Evolutionary conservation across 352 stramenopile species (phyloP).

Genomic region (Globisporangium abappressorium): DNA sequence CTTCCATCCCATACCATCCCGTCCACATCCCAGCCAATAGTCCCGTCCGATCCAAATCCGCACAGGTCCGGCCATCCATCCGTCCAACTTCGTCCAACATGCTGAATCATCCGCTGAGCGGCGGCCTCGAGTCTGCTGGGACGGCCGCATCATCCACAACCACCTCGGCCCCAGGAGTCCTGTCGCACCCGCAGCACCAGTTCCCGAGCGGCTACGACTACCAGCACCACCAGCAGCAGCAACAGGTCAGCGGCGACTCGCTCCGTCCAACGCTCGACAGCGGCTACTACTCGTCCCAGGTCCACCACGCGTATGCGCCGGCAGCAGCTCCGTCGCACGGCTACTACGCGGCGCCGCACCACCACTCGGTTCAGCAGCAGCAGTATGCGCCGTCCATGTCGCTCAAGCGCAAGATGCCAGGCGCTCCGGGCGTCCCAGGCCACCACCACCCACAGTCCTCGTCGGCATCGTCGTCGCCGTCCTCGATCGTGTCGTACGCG

Average conservation of each 20-base stretch:
- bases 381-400: conserved; percentile 25
- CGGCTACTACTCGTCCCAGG: conserved; percentile 30
- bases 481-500: conserved; percentile 9
- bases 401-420: conserved; percentile 42
- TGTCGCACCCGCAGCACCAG: conserved; percentile 12
- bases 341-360: conserved; percentile 13
- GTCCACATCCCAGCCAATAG: neutral
- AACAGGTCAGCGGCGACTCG: conserved; percentile 30
- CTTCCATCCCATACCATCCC: neutral
- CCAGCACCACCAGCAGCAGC: conserved; percentile 20
- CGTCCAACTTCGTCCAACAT: conserved; percentile 2
- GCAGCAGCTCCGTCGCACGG: conserved; percentile 12
- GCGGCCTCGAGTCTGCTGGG: conserved; percentile 4
- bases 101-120: conserved; percentile 16
- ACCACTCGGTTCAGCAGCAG: conserved; percentile 2
- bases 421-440: conserved; percentile 10
- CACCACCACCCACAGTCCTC: neutral
- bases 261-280: conserved; percentile 29
- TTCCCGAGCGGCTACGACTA: conserved; percentile 25
- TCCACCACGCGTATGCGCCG: conserved; percentile 28
- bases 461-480: conserved; percentile 11
- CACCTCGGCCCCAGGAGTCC: neutral
- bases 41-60: neutral
- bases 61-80: neutral
- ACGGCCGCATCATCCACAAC: neutral